Evolutionary conservation across 768 basidiomycete genomes (phyloP), one percentile per base, ranked within the genome.

Genomic region (Lepiota venenata): DNA sequence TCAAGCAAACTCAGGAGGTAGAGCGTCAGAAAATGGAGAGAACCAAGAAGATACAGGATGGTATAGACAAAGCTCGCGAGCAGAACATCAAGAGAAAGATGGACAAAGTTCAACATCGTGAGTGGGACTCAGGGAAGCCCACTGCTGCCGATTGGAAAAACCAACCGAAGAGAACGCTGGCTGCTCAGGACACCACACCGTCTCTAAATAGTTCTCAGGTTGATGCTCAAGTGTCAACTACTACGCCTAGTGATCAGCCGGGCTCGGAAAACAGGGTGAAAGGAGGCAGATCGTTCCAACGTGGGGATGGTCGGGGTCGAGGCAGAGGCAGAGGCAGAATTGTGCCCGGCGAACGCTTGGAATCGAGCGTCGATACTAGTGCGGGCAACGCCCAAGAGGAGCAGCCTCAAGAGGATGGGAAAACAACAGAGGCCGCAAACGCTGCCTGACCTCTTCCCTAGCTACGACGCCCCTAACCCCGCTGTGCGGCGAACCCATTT

Each of bases 51-150:
- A 77, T 86, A 37, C 91, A 92, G 68, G 81, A 84, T 56, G 74
- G 74, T 32, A 74, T 92, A 55, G 76, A 92, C 65, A 79, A 78
- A 25, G 79, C 87, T 32, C 83, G 90, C 25, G 87, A 89, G 63
- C 82, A 88, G 71, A 90, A 88, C 59, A 88, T 89, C 50, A 82
- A 81, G 60, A 76, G 86, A 35, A 93, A 93, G 72, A 74, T 91
- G 79, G 88, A 87, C n/a, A 90, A 86, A 72, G 77, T 83, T 20
- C 82, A 82, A 62, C 83, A 71, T 58, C 80, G 91, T 14, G 91
- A 93, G 72, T 93, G 91, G 91, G 91, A 93, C 66, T 85, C 88
- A 25, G 87, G 82, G 16, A 93, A 93, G 61, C 67, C 74, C 7
- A 53, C 45, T 50, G 57, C 43, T 37, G 44, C 44, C 46, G 49